Conservation (phyloP, 495 filamentous ascomycete genomes). For the Apiosordaria backusii region DNA sequence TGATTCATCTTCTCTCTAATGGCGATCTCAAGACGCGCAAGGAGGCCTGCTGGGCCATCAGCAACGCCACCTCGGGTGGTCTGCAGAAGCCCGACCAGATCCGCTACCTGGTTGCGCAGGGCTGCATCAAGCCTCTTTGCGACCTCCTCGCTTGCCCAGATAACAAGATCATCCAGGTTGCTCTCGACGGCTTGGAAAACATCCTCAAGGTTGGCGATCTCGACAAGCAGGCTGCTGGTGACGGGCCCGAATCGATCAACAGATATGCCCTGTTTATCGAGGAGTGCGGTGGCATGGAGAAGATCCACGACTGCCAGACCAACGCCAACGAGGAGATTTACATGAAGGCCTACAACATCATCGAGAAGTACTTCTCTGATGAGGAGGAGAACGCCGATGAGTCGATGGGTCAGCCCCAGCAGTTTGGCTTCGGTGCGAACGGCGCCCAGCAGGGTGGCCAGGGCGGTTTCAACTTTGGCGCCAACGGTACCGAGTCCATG, state of each 20-base stretch:
- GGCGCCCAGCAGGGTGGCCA: conserved; percentile 69
- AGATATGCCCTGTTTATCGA: conserved; percentile 97
- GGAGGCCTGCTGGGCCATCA: conserved; percentile 99
- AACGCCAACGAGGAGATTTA: conserved; percentile 99
- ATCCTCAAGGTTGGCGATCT: conserved; percentile 99
- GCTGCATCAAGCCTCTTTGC: conserved; percentile 96
- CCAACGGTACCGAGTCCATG: conserved; percentile 91
- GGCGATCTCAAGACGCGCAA: conserved; percentile 99
- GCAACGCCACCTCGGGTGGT: conserved; percentile 95
- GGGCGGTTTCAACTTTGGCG: conserved; percentile 82
- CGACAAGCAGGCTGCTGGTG: conserved; percentile 83
- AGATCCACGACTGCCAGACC: conserved; percentile 99
- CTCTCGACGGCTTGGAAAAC: conserved; percentile 97
- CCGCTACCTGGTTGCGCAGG: conserved; percentile 84
- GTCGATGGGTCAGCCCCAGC: conserved; percentile 48
- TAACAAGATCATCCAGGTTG: conserved; percentile 99
- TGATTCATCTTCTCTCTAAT: conserved; percentile 92
- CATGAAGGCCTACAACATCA: conserved; percentile 99
- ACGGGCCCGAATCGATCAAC: conserved; percentile 79
- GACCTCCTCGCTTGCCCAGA: conserved; percentile 95
- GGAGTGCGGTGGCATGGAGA: conserved; percentile 98
- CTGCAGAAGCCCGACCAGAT: conserved; percentile 99
- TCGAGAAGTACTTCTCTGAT: conserved; percentile 99
- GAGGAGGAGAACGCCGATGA: conserved; percentile 86
- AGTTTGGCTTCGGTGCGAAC: conserved; percentile 81